Evolutionary conservation across 2,329 filamentous ascomycete genomes (phyloP).

Genomic region (Fusarium pseudocircinatum): DNA sequence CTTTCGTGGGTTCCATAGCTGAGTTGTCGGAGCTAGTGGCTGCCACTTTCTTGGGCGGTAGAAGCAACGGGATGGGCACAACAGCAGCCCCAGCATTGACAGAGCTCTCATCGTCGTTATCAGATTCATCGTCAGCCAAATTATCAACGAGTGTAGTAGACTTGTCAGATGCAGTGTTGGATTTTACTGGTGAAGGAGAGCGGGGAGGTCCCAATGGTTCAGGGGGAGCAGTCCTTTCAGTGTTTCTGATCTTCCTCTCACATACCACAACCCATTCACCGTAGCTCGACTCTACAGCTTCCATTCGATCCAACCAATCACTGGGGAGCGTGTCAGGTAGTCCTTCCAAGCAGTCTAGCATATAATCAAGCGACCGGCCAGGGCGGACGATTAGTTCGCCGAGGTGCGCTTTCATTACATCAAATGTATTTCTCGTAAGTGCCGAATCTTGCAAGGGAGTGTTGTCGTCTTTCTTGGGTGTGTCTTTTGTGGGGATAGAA

Average conservation of each 20-base stretch:
- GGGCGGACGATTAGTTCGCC: constrained; percentile 75
- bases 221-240: constrained; percentile 59
- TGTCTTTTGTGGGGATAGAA: constrained; percentile 41
- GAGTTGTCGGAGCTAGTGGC: neutral
- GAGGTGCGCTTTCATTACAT: constrained; percentile 70
- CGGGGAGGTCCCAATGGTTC: constrained; percentile 22
- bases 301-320: constrained; percentile 86
- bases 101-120: constrained; percentile 31
- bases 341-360: constrained; percentile 89
- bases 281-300: constrained; percentile 80
- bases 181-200: constrained; percentile 38
- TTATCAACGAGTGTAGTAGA: constrained; percentile 11
- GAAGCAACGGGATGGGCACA: constrained; percentile 35
- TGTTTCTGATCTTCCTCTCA: constrained; percentile 76
- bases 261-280: constrained; percentile 83
- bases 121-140: constrained; percentile 19
- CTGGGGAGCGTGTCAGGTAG: constrained; percentile 85
- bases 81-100: constrained; percentile 19
- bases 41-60: constrained; percentile 28
- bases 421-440: constrained; percentile 59
- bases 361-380: constrained; percentile 79
- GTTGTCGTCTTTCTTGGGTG: constrained; percentile 30
- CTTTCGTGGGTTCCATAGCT: constrained; percentile 12
- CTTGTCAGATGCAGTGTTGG: constrained; percentile 4
- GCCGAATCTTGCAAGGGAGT: constrained; percentile 31